A percentile compares a stretch with the other conserved stretches of the same genome.
These are phyloP conservation scores for Phytophthora macrochlamydospora DNA, from an alignment of 352 stramenopile species.

Conservation along the genomic window DNA sequence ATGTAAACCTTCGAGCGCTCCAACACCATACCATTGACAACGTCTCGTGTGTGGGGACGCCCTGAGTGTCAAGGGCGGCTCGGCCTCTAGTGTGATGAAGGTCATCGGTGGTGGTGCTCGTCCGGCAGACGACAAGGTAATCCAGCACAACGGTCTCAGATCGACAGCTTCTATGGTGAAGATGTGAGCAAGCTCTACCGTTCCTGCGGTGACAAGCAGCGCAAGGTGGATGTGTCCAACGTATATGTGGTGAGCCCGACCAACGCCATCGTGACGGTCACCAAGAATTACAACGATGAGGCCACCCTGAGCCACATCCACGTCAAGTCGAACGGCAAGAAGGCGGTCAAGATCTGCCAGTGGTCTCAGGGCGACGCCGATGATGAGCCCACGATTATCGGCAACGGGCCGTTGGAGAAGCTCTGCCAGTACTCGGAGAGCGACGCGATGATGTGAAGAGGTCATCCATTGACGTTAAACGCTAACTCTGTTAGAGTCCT, in stretches of 20 bases:
- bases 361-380: conserved; percentile 25
- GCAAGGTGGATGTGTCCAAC: conserved; percentile 39
- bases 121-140: conserved; percentile 43
- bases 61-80: conserved; percentile 43
- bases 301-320: conserved; percentile 40
- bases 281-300: conserved; percentile 41
- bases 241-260: conserved; percentile 41
- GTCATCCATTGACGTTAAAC: background rate
- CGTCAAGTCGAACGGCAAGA: conserved; percentile 18
- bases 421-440: conserved; percentile 25
- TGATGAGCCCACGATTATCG: conserved; percentile 29
- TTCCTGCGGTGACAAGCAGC: conserved; percentile 26
- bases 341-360: conserved; percentile 25
- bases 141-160: conserved; percentile 15
- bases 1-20: conserved; percentile 52
- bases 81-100: conserved; percentile 25
- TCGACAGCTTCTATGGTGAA: conserved; percentile 13
- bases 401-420: conserved; percentile 22
- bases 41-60: conserved; percentile 20
- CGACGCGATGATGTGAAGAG: conserved; percentile 29
- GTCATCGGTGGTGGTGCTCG: conserved; percentile 39
- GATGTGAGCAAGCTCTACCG: conserved; percentile 22
- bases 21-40: conserved; percentile 34
- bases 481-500: background rate
- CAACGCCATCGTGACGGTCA: conserved; percentile 38